These are phyloP conservation scores for Neopestalotiopsis rosae DNA, from an alignment of 2,329 filamentous ascomycete genomes.

Conservation along the genomic window DNA sequence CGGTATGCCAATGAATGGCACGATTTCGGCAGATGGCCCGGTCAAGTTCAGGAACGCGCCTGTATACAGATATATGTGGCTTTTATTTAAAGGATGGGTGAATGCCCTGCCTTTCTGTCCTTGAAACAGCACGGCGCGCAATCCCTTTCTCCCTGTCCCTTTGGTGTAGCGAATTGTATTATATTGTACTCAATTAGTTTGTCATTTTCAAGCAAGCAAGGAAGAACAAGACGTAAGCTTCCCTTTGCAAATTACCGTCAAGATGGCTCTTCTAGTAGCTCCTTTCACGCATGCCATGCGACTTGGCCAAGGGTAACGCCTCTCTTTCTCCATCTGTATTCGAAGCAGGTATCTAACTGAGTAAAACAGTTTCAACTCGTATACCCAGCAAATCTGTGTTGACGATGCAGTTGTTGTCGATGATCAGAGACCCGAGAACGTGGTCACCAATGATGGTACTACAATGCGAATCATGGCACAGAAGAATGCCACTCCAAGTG, in stretches of 20 bases:
- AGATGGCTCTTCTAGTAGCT: background rate
- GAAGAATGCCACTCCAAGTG: background rate
- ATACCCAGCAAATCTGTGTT: background rate
- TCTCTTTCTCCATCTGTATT: background rate
- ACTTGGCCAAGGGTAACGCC: background rate
- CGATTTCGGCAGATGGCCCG: background rate
- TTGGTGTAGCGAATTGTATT: background rate
- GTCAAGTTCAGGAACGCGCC: background rate
- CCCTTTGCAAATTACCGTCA: background rate
- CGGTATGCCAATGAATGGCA: background rate
- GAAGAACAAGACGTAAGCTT: background rate
- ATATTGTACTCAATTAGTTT: background rate
- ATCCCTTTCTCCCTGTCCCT: slow-evolving; percentile 1
- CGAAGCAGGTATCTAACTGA: background rate
- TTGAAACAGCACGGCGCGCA: background rate
- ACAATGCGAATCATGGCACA: background rate
- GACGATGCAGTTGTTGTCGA: background rate
- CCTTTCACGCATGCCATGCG: slow-evolving; percentile 1
- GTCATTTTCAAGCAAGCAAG: background rate
- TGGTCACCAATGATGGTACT: background rate
- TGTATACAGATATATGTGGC: background rate
- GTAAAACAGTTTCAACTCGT: background rate
- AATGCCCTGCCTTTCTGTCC: background rate
- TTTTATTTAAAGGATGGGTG: background rate
- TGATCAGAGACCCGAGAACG: background rate